phyloP scores from a whole-genome alignment of 2,329 filamentous ascomycete species.

The Verticillium zaregamsianum region DNA sequence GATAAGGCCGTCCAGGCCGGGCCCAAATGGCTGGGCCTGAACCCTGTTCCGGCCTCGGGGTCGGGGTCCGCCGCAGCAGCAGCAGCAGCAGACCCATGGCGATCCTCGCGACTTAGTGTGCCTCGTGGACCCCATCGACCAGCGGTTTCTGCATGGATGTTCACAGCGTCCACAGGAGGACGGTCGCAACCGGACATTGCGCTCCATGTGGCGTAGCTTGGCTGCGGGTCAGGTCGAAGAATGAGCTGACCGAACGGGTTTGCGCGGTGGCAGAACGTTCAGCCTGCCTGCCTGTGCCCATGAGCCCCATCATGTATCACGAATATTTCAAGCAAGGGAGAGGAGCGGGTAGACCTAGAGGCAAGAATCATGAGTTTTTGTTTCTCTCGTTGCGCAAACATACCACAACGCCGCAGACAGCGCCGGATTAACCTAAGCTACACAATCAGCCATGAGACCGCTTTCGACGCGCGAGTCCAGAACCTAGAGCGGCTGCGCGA shows the following conservation, averaged over 20 bases:
- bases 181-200: background rate
- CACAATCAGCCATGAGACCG: background rate
- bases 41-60: background rate
- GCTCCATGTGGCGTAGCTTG: background rate
- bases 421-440: background rate
- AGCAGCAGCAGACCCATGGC: background rate
- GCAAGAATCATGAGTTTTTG: background rate
- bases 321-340: background rate
- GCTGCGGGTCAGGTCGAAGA: background rate
- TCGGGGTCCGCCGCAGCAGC: background rate
- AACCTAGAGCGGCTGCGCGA: background rate
- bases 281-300: background rate
- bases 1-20: background rate
- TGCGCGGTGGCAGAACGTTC: background rate
- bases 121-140: background rate
- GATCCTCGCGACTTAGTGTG: background rate
- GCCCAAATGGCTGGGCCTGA: background rate
- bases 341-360: background rate
- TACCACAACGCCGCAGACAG: background rate
- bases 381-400: background rate
- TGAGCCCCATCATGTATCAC: background rate
- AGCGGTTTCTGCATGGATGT: background rate
- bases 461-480: background rate
- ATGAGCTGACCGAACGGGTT: background rate
- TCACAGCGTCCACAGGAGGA: background rate